These are phyloP conservation scores for Yarrowia sp. DNA, from an alignment of 805 yeast species.

Conservation along the genomic window DNA sequence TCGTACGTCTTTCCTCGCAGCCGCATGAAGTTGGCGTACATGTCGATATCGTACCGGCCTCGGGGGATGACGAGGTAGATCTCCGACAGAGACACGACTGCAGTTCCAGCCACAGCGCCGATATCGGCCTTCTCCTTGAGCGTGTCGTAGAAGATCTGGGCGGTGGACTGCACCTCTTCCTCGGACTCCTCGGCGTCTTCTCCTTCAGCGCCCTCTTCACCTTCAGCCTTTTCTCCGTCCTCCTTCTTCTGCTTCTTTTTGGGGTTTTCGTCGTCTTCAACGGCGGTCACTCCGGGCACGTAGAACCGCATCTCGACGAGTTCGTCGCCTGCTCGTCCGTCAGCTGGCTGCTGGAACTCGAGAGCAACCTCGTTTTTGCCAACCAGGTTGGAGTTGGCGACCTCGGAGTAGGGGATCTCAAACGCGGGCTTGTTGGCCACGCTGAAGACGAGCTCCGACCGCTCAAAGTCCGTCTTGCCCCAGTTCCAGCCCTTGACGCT, in stretches of 20 bases:
- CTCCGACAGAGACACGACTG: slow-evolving; percentile 91
- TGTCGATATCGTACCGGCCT: slow-evolving; percentile 97
- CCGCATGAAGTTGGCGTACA: slow-evolving; percentile 85
- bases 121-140: slow-evolving; percentile 92
- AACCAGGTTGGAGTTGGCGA: slow-evolving; percentile 84
- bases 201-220: slow-evolving; percentile 50
- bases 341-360: slow-evolving; percentile 60
- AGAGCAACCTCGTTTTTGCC: slow-evolving; percentile 93
- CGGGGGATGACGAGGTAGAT: slow-evolving; percentile 94
- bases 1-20: slow-evolving; percentile 97
- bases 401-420: slow-evolving; percentile 83
- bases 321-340: slow-evolving; percentile 88
- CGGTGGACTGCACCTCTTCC: slow-evolving; percentile 67
- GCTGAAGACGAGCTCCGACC: slow-evolving; percentile 86
- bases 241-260: slow-evolving; percentile 47
- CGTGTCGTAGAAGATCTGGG: slow-evolving; percentile 86
- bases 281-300: slow-evolving; percentile 80
- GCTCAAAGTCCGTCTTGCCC: slow-evolving; percentile 93
- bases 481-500: slow-evolving; percentile 98
- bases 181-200: slow-evolving; percentile 51
- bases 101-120: slow-evolving; percentile 93
- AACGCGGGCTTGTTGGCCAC: slow-evolving; percentile 88
- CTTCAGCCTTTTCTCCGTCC: slow-evolving; percentile 42
- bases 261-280: slow-evolving; percentile 47
- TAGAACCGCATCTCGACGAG: slow-evolving; percentile 92